Conservation (phyloP, 2,329 filamentous ascomycete genomes). For the Neonectria hederae region DNA sequence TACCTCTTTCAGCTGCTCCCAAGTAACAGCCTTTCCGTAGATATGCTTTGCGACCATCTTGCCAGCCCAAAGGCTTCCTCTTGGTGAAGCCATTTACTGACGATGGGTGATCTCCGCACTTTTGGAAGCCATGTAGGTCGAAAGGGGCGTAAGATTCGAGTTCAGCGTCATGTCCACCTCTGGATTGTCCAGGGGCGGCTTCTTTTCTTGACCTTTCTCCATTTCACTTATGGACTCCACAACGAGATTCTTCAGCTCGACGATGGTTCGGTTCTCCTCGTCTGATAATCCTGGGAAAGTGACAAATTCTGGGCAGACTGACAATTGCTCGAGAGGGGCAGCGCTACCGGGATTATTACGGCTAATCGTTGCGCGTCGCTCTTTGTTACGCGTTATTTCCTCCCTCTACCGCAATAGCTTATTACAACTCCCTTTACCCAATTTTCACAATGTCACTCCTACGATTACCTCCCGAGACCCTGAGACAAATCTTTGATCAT, state of each 20-base stretch:
- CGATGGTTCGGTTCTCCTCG: slow-evolving; percentile 36
- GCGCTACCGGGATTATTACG: too few species aligned
- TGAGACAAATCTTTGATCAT: slow-evolving; percentile 30
- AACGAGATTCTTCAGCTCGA: slow-evolving; percentile 31
- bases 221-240: slow-evolving; percentile 26
- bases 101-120: slow-evolving; percentile 32
- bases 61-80: slow-evolving; percentile 29
- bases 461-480: slow-evolving; percentile 29
- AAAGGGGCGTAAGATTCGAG: slow-evolving; percentile 28
- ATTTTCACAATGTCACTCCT: slow-evolving; percentile 29
- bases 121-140: slow-evolving; percentile 34
- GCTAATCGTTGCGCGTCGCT: neutral
- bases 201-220: slow-evolving; percentile 18
- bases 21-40: slow-evolving; percentile 33
- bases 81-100: slow-evolving; percentile 36
- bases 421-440: neutral
- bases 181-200: slow-evolving; percentile 20
- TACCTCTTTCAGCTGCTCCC: slow-evolving; percentile 38
- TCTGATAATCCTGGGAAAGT: slow-evolving; percentile 42
- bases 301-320: slow-evolving; percentile 47
- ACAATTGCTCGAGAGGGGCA: slow-evolving; percentile 48
- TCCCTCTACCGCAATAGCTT: neutral
- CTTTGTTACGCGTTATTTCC: neutral
- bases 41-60: slow-evolving; percentile 33
- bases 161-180: neutral